These are phyloP conservation scores for Eucalyptus urophylla DNA, from an alignment of 345 rosid genomes.

Conservation along the genomic window DNA sequence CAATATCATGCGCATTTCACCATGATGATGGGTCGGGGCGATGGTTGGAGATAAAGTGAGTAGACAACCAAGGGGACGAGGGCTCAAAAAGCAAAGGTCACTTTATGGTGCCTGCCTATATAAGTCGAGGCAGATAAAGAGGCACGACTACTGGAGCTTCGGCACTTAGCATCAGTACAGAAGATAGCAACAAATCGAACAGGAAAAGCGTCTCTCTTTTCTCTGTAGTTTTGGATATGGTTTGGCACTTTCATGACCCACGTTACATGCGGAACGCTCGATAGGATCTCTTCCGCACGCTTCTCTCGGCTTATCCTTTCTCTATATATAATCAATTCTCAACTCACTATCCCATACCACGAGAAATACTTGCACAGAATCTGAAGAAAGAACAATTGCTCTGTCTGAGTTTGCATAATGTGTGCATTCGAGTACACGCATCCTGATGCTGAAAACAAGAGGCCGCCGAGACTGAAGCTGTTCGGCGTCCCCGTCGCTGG, in stretches of 20 bases:
- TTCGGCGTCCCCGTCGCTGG: not conserved
- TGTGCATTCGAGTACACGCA: not conserved
- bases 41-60: not conserved
- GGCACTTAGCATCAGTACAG: not conserved
- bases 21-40: not conserved
- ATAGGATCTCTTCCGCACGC: not conserved
- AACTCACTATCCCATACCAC: not conserved
- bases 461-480: not conserved
- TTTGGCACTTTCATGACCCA: not conserved
- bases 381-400: not conserved
- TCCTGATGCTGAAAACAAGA: not conserved
- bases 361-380: not conserved
- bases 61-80: not conserved
- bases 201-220: not conserved
- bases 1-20: not conserved
- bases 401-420: not conserved
- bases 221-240: not conserved
- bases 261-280: not conserved
- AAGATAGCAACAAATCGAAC: not conserved
- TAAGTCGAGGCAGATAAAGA: not conserved
- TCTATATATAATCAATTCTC: not conserved
- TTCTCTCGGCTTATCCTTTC: not conserved
- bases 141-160: not conserved
- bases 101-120: not conserved
- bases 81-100: not conserved